Conservation (phyloP, 1,284 basidiomycete genomes). For the Polyporus tsugae region DNA sequence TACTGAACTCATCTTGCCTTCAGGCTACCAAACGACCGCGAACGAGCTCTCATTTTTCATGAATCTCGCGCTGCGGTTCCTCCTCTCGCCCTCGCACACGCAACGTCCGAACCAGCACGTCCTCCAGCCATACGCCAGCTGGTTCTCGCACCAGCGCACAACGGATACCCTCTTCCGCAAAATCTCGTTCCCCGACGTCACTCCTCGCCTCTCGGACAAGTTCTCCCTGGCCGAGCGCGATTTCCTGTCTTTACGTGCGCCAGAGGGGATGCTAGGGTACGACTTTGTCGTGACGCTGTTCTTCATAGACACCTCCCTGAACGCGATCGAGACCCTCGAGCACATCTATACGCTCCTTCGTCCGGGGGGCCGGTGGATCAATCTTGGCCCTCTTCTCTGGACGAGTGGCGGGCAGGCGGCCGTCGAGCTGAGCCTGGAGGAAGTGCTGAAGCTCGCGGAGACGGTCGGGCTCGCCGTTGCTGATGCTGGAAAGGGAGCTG, state of each 20-base stretch:
- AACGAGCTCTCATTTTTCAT: slow-evolving; percentile 72
- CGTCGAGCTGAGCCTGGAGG: slow-evolving; percentile 69
- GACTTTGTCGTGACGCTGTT: slow-evolving; percentile 71
- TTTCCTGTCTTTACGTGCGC: slow-evolving; percentile 53
- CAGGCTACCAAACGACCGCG: slow-evolving; percentile 63
- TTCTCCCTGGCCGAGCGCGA: slow-evolving; percentile 59
- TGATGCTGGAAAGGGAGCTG: background rate
- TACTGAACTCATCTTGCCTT: background rate
- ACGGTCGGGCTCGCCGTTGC: slow-evolving; percentile 58
- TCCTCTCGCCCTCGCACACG: slow-evolving; percentile 58
- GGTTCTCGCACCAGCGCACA: slow-evolving; percentile 73
- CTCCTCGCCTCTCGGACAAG: slow-evolving; percentile 53
- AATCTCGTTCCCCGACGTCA: slow-evolving; percentile 63
- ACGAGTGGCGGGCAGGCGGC: slow-evolving; percentile 60
- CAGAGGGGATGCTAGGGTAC: slow-evolving; percentile 44
- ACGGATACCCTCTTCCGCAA: slow-evolving; percentile 57
- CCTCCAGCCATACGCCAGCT: slow-evolving; percentile 67
- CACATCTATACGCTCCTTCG: slow-evolving; percentile 61
- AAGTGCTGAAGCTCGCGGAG: slow-evolving; percentile 57
- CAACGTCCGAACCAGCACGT: slow-evolving; percentile 52
- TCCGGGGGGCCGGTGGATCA: slow-evolving; percentile 71
- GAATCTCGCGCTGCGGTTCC: slow-evolving; percentile 64
- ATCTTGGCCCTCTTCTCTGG: slow-evolving; percentile 73
- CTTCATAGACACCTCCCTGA: slow-evolving; percentile 75
- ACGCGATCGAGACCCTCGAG: slow-evolving; percentile 60